A percentile compares a stretch with the other conserved stretches of the same genome.
Conservation (phyloP, 2,329 filamentous ascomycete genomes). For the Aspergillus puulaauensis region DNA sequence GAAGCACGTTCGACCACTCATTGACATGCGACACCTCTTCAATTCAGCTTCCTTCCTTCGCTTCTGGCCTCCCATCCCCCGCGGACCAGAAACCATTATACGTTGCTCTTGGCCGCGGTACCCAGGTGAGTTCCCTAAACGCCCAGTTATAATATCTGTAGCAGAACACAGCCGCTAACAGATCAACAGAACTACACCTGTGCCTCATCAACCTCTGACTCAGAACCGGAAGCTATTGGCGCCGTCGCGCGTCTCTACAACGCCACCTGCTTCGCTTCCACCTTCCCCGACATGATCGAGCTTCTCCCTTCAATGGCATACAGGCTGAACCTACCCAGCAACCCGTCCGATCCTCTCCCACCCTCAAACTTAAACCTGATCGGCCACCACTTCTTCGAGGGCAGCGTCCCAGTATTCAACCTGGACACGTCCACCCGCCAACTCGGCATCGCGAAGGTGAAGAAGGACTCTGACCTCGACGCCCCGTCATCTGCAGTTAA, state of each 20-base stretch:
- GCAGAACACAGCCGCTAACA: conserved; percentile 8
- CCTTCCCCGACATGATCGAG: conserved; percentile 65
- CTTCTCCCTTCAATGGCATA: conserved; percentile 68
- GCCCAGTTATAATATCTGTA: neutral
- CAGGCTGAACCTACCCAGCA: conserved; percentile 57
- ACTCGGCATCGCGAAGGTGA: conserved; percentile 59
- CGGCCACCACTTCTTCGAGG: conserved; percentile 79
- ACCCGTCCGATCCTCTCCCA: conserved; percentile 33
- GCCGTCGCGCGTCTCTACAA: conserved; percentile 86
- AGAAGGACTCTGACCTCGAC: conserved; percentile 59
- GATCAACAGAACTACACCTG: conserved; percentile 86
- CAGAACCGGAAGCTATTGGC: conserved; percentile 65
- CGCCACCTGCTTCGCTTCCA: conserved; percentile 73
- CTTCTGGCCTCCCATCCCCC: conserved; percentile 61
- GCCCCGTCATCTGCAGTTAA: conserved; percentile 63
- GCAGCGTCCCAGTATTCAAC: conserved; percentile 74
- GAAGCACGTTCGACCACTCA: conserved; percentile 17
- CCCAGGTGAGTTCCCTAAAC: conserved; percentile 45
- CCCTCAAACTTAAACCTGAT: conserved; percentile 64
- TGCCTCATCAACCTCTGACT: conserved; percentile 57
- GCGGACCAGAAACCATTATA: conserved; percentile 66
- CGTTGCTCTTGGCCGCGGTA: conserved; percentile 83
- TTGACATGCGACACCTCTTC: conserved; percentile 35
- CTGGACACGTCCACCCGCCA: conserved; percentile 56
- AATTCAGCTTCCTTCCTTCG: conserved; percentile 46